Evolutionary conservation across 106 monocot species (phyloP), one percentile per base, ranked within the genome.

Genomic region (Acorus gramineus): DNA sequence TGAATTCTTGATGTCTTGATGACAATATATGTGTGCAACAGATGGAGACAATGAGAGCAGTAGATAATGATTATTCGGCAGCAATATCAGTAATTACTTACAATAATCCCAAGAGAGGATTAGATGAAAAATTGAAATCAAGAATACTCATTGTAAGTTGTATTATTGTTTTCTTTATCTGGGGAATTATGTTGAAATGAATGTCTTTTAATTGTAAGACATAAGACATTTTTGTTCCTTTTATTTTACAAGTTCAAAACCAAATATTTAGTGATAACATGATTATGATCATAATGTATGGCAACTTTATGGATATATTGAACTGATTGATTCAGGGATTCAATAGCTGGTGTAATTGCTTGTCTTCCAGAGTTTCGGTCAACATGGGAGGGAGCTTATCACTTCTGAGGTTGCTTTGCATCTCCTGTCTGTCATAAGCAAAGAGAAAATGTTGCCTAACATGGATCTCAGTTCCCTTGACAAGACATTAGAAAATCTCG

Each of bases 361-460:
- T 84, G 73, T 87, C 69, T 75, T 85, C 59, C 81, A 98, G 96
- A 98, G 87, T 83, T 98, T 98, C 87, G 96, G 96, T 45, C 96
- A 98, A 75, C 96, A 98, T 72, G 96, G 87, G 63, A 91, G 96
- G 72, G 96, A 98, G 65, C 76, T 98, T 65, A 98, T 98, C 65
- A 98, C 96, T 55, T 74, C 96, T 74, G 96, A 98, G 73, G 80
- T 98, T 77, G 91, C 87, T 49, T 64, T 98, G 57, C 75, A 68
- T 50, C 78, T 98, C 14, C 87, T 98, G 61, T 88, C 73, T 71
- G 59, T 85, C 61, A 72, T 98, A 65, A 69, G 70, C 60, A 81
- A 66, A 57, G 87, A 91, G 66, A 80, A 67, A 57, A 69, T 10
- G 14, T 51, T 82, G 59, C 66, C 55, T 56, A 68, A 74, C 60